Base-by-base conservation (phyloP, 208 protist genomes). In the Herpetomonas tarakana region DNA sequence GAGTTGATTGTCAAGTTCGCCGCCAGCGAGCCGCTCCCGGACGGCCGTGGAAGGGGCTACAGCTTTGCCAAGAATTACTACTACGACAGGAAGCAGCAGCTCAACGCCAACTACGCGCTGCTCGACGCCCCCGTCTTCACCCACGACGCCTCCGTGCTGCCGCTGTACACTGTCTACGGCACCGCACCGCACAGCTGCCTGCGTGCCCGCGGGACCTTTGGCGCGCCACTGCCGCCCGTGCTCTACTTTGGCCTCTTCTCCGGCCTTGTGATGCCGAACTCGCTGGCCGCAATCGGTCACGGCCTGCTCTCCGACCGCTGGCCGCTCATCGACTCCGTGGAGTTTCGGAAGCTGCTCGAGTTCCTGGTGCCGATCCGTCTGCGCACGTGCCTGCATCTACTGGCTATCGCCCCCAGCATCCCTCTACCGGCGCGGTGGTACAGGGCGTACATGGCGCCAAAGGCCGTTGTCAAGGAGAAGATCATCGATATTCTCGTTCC, bases 281-380 rank as follows among this genome's bases (percentile, higher is more conserved):
- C 79, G 22, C 80, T 90, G 30, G 61, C 78, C 21, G 77, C 75
- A 16, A 51, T 90, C 41, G 78, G 68, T 24, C 82, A 92, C 47
- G 67, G 72, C 41, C 46, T 60, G 27, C 53, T 95, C 0, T 73
- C 78, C 28, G 85, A 95, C 71, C 76, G 88, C 59, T 92, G 86
- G 86, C 89, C 89, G 28, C 75, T 95, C 53, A 74, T 92, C 49
- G 89, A 95, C 65, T 86, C 83, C 30, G 59, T 73, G 1, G 64
- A 73, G 58, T 92, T 81, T 66, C 85, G 89, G 64, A 67, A 67
- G 47, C 66, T 80, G 28, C 74, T 83, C n/a, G 76, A 92, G 70
- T 76, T 57, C 26, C 73, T 92, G 28, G 62, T 95, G 52, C 81
- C 85, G 22, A 78, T 95, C 24, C 83, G 86, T 9, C 78, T 88